These are phyloP conservation scores for Thielaviopsis punctulata DNA, from an alignment of 2,329 filamentous ascomycete genomes.

Conservation along the genomic window DNA sequence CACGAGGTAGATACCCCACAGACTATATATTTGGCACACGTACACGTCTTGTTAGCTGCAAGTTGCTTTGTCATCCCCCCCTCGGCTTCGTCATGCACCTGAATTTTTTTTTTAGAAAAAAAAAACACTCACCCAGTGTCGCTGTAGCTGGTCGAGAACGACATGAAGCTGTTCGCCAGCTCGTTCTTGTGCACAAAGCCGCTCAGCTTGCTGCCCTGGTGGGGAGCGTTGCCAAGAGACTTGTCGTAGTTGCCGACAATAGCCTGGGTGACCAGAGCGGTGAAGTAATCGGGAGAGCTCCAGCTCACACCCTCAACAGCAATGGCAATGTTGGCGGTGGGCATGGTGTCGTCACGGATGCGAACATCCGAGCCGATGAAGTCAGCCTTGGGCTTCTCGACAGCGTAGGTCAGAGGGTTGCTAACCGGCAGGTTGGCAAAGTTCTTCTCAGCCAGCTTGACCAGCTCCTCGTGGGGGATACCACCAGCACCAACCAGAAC, in stretches of 20 bases:
- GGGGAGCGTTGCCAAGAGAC: slow-evolving; percentile 90
- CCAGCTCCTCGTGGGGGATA: slow-evolving; percentile 81
- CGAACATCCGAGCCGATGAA: slow-evolving; percentile 95
- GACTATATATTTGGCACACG: slow-evolving; percentile 50
- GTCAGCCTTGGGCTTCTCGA: slow-evolving; percentile 76
- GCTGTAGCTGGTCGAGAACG: slow-evolving; percentile 98
- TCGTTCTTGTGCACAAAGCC: slow-evolving; percentile 85
- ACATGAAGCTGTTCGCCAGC: slow-evolving; percentile 99
- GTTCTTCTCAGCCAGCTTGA: slow-evolving; percentile 92
- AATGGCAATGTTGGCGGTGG: slow-evolving; percentile 92
- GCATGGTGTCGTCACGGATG: slow-evolving; percentile 89
- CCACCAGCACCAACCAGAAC: slow-evolving; percentile 92
- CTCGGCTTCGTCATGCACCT: not conserved
- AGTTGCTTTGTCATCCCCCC: no score
- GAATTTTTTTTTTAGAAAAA: not conserved
- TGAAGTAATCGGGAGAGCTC: slow-evolving; percentile 99
- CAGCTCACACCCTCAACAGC: slow-evolving; percentile 99
- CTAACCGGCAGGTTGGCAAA: slow-evolving; percentile 65
- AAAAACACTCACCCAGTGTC: slow-evolving; percentile 94
- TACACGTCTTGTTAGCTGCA: no score
- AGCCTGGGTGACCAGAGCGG: slow-evolving; percentile 88
- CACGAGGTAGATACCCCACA: slow-evolving; percentile 98
- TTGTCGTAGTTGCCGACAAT: slow-evolving; percentile 99
- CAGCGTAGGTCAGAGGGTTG: slow-evolving; percentile 55
- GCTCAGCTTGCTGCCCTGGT: slow-evolving; percentile 97